Percentiles rank a stretch among this genome's conserved stretches.
phyloP scores from a whole-genome alignment of 345 rosid species.

The Balakata baccata region DNA sequence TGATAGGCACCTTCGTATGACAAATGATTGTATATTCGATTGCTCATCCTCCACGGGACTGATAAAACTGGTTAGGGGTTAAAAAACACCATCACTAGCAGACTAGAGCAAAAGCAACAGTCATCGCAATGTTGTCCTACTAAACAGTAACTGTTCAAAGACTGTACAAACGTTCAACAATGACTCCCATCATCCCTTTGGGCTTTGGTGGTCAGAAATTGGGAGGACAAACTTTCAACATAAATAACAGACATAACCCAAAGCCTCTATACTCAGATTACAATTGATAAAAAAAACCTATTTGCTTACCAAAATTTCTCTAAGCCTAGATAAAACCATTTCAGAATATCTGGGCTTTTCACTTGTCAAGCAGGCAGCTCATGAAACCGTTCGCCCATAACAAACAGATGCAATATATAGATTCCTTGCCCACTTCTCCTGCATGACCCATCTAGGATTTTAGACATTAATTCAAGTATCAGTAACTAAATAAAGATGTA shows the following conservation, averaged over 20 bases:
- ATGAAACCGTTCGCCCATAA: constrained; percentile 85
- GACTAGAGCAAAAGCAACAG: background rate
- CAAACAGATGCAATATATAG: constrained; percentile 83
- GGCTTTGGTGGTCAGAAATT: background rate
- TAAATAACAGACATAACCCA: constrained; percentile 6
- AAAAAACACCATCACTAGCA: background rate
- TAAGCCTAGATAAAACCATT: constrained; percentile 17
- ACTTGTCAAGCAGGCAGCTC: constrained; percentile 18
- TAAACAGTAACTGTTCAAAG: background rate
- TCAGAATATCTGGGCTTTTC: constrained; percentile 5
- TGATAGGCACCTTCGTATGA: background rate
- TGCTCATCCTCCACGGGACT: background rate
- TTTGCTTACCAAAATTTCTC: constrained; percentile 23
- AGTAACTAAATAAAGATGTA: background rate
- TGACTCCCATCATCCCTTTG: constrained; percentile 1
- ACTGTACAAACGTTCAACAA: constrained; percentile 11
- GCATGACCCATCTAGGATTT: constrained; percentile 27
- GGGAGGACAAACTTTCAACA: background rate
- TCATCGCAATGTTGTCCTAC: background rate
- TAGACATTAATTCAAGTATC: background rate
- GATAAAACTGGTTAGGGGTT: background rate
- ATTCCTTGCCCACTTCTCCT: constrained; percentile 94
- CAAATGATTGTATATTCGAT: background rate
- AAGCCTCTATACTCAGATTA: constrained; percentile 27
- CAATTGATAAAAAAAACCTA: constrained; percentile 30